Base-by-base conservation (phyloP, 2,329 filamentous ascomycete species). In the Torrubiella hemipterigena region DNA sequence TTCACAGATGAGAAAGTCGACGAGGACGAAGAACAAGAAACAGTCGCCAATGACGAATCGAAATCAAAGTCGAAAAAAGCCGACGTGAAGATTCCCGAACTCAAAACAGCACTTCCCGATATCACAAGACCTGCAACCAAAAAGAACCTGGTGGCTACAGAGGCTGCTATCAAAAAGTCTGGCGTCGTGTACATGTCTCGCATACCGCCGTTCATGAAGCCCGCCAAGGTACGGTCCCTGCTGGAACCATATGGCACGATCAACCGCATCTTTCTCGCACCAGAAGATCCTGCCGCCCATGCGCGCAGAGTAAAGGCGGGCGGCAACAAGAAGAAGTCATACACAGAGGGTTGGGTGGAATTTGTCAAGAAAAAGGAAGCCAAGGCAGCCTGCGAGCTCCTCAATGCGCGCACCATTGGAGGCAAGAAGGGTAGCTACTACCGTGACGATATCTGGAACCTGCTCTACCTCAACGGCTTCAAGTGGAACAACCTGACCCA, bases 191-290 rank as follows among this genome's bases (percentile, higher is more conserved):
- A 91, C 58, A 66, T 93, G 38, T 89, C 82, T 5, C 76, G 84
- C 36, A 73, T 91, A 39, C 84, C 85, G 4, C 85, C 85, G 0
- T 93, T 87, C 55, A 91, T 93, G 82, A 87, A 86, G 47, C 82
- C 83, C 6, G 62, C 67, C 31, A 87, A 87, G 48, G 65, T 91
- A 24, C 76, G 81, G 41, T 76, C 77, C 13, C 73, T 86, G 11
- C 72, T 91, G 32, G 67, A 77, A 38, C 79, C 77, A 8, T 84
- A 85, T 55, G 84, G 84, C 37, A 64, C 65, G 23, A 73, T 89
- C 47, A 81, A 81, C 46, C 77, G 81, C 44, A 77, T 86, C 34
- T 89, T 87, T 58, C 68, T 89, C 13, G 75, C 81, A 0, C 82
- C 82, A 10, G 82, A 91, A 55, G 77, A 85, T 47, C 69, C 76